These are phyloP conservation scores for Neonectria ditissima DNA, from an alignment of 2,329 filamentous ascomycete genomes.

Conservation along the genomic window DNA sequence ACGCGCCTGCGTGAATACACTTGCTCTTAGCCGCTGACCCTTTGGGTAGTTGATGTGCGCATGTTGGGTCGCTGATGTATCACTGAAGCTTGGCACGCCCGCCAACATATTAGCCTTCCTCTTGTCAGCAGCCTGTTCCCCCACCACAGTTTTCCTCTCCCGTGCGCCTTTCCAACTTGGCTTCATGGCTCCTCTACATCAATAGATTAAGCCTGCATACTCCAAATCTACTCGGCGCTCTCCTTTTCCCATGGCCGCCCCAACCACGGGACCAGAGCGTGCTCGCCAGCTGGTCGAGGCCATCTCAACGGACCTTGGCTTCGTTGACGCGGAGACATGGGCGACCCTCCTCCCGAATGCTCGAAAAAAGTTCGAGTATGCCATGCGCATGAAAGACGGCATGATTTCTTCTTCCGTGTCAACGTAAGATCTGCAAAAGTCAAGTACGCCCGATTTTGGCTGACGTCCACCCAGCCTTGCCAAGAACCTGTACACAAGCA, in stretches of 20 bases:
- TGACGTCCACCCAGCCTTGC: slow-evolving; percentile 8
- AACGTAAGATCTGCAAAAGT: not conserved
- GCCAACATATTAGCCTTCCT: too few relatives aligned
- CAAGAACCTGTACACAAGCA: slow-evolving; percentile 12
- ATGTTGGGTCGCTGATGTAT: not conserved
- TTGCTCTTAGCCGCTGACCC: not conserved
- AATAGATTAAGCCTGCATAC: not conserved
- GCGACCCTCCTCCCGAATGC: not conserved
- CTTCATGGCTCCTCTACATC: not conserved
- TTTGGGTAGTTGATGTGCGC: not conserved
- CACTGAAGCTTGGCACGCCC: too few relatives aligned
- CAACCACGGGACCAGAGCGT: not conserved
- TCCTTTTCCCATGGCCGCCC: not conserved
- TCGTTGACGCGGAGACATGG: slow-evolving; percentile 1
- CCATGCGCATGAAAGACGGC: not conserved
- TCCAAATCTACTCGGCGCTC: too few relatives aligned
- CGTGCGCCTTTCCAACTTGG: not conserved
- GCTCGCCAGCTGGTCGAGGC: not conserved
- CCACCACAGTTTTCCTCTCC: not conserved
- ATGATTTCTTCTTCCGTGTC: slow-evolving; percentile 6
- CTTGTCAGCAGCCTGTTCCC: not conserved
- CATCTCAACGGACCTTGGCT: slow-evolving; percentile 1
- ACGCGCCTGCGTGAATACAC: not conserved
- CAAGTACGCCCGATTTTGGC: not conserved
- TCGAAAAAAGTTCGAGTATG: slow-evolving; percentile 3